phyloP scores from a whole-genome alignment of 2,329 filamentous ascomycete species.

The Paraphaeosphaeria sporulosa region DNA sequence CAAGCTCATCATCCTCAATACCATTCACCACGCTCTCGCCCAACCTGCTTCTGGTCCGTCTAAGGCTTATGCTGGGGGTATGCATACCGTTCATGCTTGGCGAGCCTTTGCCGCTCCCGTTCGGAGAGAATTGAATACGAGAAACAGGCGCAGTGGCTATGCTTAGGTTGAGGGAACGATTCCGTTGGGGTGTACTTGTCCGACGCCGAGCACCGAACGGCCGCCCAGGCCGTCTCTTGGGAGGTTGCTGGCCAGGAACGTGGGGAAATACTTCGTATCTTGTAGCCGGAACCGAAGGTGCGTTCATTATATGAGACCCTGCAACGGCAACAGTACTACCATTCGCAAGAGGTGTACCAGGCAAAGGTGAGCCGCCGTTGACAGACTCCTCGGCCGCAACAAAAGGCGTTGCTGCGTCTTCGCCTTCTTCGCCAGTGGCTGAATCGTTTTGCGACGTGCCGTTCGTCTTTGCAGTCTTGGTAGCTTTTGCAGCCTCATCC shows the following conservation, averaged over 20 bases:
- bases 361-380: slow-evolving; percentile 41
- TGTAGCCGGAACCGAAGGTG: slow-evolving; percentile 67
- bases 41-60: slow-evolving; percentile 54
- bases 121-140: slow-evolving; percentile 42
- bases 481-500: slow-evolving; percentile 28
- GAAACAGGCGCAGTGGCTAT: slow-evolving; percentile 43
- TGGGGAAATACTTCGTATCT: slow-evolving; percentile 83
- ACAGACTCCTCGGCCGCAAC: slow-evolving; percentile 37
- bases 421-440: slow-evolving; percentile 20
- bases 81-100: slow-evolving; percentile 41
- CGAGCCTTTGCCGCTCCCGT: slow-evolving; percentile 37
- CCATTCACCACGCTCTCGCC: slow-evolving; percentile 50
- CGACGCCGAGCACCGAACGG: slow-evolving; percentile 49
- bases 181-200: slow-evolving; percentile 44
- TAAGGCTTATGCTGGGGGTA: slow-evolving; percentile 39
- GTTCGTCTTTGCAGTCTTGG: slow-evolving; percentile 28
- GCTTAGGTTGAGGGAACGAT: slow-evolving; percentile 36
- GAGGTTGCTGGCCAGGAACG: slow-evolving; percentile 58
- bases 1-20: slow-evolving; percentile 32
- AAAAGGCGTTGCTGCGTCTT: slow-evolving; percentile 25
- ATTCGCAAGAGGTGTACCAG: slow-evolving; percentile 43
- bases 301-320: slow-evolving; percentile 37
- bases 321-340: slow-evolving; percentile 38
- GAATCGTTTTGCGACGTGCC: slow-evolving; percentile 27
- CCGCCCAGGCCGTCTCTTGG: slow-evolving; percentile 45